These are phyloP conservation scores for Mycosphaerella sp. DNA, from an alignment of 2,329 filamentous ascomycete genomes.

Conservation along the genomic window DNA sequence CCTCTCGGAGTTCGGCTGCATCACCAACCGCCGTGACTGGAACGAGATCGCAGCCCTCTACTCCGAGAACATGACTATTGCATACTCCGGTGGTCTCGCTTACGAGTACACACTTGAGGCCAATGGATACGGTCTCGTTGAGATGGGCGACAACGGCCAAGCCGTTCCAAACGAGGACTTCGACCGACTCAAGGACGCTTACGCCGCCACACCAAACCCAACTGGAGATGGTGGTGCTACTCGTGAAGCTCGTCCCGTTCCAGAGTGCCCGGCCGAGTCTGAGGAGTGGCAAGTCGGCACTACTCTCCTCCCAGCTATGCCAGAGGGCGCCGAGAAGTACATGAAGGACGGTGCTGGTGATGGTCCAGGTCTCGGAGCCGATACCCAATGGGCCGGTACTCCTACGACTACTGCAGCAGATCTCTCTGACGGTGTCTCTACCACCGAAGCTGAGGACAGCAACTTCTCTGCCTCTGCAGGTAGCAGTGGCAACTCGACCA, in stretches of 20 bases:
- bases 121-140: constrained; percentile 74
- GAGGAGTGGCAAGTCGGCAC: constrained; percentile 52
- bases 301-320: constrained; percentile 50
- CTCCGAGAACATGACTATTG: constrained; percentile 70
- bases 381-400: constrained; percentile 44
- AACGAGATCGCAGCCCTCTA: constrained; percentile 75
- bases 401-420: constrained; percentile 44
- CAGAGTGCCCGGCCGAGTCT: constrained; percentile 50
- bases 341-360: constrained; percentile 53
- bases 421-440: constrained; percentile 32
- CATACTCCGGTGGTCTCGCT: constrained; percentile 91
- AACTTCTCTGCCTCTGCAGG: constrained; percentile 12
- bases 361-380: constrained; percentile 49
- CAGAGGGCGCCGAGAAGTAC: constrained; percentile 49
- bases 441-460: constrained; percentile 18
- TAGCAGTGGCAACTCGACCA: constrained; percentile 5
- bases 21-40: constrained; percentile 72
- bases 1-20: constrained; percentile 90
- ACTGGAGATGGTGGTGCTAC: constrained; percentile 56
- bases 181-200: constrained; percentile 48
- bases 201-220: constrained; percentile 47
- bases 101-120: constrained; percentile 86
- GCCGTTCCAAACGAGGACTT: constrained; percentile 61
- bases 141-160: constrained; percentile 48
- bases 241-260: constrained; percentile 42